Conservation (phyloP, 169 alveolate genomes). For the Babesia bigemina region DNA sequence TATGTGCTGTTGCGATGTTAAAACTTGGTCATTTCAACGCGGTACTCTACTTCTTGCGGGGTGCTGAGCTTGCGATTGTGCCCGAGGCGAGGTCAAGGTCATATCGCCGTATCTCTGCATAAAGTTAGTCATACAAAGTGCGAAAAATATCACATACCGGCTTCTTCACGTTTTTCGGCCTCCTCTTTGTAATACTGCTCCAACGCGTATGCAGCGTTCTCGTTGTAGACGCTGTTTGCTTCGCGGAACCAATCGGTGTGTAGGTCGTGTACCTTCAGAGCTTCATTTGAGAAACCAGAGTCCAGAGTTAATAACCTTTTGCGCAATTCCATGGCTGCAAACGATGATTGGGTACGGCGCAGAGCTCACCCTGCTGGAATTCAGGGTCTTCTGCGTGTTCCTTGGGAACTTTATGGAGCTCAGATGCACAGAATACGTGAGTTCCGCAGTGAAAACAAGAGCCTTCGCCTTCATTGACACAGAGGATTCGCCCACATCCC, state of each 20-base stretch:
- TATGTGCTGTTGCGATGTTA: not conserved
- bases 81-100: constrained; percentile 62
- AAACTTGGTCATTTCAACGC: not conserved
- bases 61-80: not conserved
- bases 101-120: constrained; percentile 30
- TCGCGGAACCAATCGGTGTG: constrained; percentile 64
- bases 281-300: constrained; percentile 9
- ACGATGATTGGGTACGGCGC: not conserved
- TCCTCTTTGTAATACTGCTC: constrained; percentile 32
- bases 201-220: constrained; percentile 36
- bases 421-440: constrained; percentile 24
- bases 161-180: constrained; percentile 23
- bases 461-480: constrained; percentile 59
- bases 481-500: constrained; percentile 55
- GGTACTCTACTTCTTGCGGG: not conserved
- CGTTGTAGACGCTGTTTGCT: constrained; percentile 42
- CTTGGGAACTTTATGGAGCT: constrained; percentile 19
- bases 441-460: constrained; percentile 57
- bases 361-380: constrained; percentile 15
- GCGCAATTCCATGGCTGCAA: constrained; percentile 36
- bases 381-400: constrained; percentile 47
- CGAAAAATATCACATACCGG: constrained; percentile 7
- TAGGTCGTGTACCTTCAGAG: constrained; percentile 49
- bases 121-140: not conserved
- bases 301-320: constrained; percentile 45